Evolutionary conservation across 306 rosid species (phyloP).

Genomic region (Malus sieversii): DNA sequence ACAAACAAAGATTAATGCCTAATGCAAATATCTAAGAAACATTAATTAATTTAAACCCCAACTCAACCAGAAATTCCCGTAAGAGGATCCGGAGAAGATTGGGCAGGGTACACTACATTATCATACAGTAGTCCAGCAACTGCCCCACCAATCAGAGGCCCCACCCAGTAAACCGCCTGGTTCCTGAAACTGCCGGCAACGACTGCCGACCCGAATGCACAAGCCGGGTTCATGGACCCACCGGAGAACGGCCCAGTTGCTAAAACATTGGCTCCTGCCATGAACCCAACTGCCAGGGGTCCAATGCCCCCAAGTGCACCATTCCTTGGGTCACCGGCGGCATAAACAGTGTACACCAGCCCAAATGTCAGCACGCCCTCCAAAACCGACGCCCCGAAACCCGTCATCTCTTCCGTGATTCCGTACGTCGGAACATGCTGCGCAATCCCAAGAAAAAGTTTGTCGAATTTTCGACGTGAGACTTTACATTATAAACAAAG

Average conservation of each 20-base stretch:
- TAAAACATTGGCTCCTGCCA: slow-evolving; percentile 58
- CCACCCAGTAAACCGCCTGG: slow-evolving; percentile 92
- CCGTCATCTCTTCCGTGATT: slow-evolving; percentile 80
- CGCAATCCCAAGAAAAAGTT: neutral
- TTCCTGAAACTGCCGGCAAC: slow-evolving; percentile 66
- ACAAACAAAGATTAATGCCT: neutral
- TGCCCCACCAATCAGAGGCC: slow-evolving; percentile 78
- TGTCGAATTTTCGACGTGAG: too few relatives aligned
- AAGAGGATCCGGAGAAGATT: slow-evolving; percentile 18
- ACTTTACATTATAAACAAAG: too few relatives aligned
- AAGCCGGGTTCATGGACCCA: slow-evolving; percentile 83
- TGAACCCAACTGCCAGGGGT: slow-evolving; percentile 49
- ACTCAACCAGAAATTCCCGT: neutral
- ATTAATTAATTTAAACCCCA: neutral
- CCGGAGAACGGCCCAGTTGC: slow-evolving; percentile 84
- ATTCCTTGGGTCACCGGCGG: slow-evolving; percentile 57
- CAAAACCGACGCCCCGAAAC: slow-evolving; percentile 80
- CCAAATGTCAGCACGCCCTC: slow-evolving; percentile 70
- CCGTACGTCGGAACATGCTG: slow-evolving; percentile 60
- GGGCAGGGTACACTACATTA: slow-evolving; percentile 41
- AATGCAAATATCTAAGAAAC: neutral
- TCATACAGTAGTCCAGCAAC: slow-evolving; percentile 73
- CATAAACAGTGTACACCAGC: slow-evolving; percentile 65
- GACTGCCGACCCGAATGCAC: slow-evolving; percentile 74
- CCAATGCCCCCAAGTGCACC: slow-evolving; percentile 46